Conservation (phyloP, 768 basidiomycete species). For the Boletus vermiculosoides region DNA sequence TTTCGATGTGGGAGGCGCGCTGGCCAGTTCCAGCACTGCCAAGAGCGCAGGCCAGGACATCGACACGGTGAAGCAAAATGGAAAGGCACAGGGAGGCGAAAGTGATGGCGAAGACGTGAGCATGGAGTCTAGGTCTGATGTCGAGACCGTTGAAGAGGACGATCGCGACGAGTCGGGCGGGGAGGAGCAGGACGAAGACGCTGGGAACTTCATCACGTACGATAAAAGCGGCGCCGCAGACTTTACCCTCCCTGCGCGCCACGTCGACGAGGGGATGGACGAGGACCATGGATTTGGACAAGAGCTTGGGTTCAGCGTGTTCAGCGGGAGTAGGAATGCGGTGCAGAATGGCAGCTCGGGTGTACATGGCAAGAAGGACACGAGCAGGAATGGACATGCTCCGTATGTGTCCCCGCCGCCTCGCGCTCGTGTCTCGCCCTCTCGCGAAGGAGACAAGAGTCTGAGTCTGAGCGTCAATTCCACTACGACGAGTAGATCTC, state of each 20-base stretch:
- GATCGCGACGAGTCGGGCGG: background rate
- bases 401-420: slow-evolving; percentile 9
- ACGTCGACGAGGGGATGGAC: slow-evolving; percentile 10
- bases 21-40: background rate
- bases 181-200: slow-evolving; percentile 13
- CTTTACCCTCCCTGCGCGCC: slow-evolving; percentile 14
- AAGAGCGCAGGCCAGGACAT: background rate
- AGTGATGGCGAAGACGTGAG: slow-evolving; percentile 18
- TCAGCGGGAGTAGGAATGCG: slow-evolving; percentile 7
- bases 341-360: background rate
- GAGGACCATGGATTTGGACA: slow-evolving; percentile 2
- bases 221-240: slow-evolving; percentile 20
- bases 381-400: background rate
- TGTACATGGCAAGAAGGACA: background rate
- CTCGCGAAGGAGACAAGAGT: slow-evolving; percentile 14
- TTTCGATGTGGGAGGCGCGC: slow-evolving; percentile 1
- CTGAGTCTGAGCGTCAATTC: slow-evolving; percentile 12
- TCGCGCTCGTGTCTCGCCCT: slow-evolving; percentile 5
- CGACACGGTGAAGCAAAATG: slow-evolving; percentile 1
- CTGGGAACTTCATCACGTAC: slow-evolving; percentile 19
- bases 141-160: slow-evolving; percentile 12
- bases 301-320: slow-evolving; percentile 24
- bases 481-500: slow-evolving; percentile 21
- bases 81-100: slow-evolving; percentile 2
- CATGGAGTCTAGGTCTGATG: slow-evolving; percentile 22